Conservation (phyloP, 768 basidiomycete genomes). For the Podaxis sp. region DNA sequence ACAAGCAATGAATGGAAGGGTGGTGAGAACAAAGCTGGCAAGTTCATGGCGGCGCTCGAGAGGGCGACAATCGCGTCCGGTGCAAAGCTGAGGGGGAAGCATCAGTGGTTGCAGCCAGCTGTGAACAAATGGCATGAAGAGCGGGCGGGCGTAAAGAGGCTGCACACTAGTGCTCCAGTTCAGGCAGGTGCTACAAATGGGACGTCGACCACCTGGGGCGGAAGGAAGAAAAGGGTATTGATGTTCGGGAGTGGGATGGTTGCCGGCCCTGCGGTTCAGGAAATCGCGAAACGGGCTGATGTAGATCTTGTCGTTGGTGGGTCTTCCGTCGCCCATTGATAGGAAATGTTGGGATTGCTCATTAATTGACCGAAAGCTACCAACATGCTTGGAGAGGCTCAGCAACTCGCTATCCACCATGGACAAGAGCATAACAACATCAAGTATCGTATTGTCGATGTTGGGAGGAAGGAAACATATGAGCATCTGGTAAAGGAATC, state of each 20-base stretch:
- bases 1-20: conserved; percentile 2
- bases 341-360: conserved; percentile 15
- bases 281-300: conserved; percentile 60
- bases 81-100: conserved; percentile 52
- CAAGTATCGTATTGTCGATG: conserved; percentile 55
- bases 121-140: conserved; percentile 41
- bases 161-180: not conserved
- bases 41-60: conserved; percentile 48
- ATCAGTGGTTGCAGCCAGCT: conserved; percentile 56
- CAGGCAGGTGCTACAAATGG: not conserved
- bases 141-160: conserved; percentile 12
- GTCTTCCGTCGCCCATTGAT: conserved; percentile 24
- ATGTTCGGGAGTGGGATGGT: conserved; percentile 96
- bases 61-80: conserved; percentile 66
- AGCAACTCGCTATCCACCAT: conserved; percentile 35
- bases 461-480: conserved; percentile 46
- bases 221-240: conserved; percentile 61
- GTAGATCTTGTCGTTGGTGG: conserved; percentile 76
- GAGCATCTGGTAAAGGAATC: conserved; percentile 52
- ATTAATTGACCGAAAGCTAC: conserved; percentile 48
- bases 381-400: conserved; percentile 62
- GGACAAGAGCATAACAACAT: conserved; percentile 45
- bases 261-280: conserved; percentile 81
- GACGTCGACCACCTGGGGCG: not conserved
- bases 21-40: conserved; percentile 12